Percentiles rank a stretch among this genome's conserved stretches.
phyloP scores from a whole-genome alignment of 495 filamentous ascomycete genomes.

The Xylaria bambusicola region DNA sequence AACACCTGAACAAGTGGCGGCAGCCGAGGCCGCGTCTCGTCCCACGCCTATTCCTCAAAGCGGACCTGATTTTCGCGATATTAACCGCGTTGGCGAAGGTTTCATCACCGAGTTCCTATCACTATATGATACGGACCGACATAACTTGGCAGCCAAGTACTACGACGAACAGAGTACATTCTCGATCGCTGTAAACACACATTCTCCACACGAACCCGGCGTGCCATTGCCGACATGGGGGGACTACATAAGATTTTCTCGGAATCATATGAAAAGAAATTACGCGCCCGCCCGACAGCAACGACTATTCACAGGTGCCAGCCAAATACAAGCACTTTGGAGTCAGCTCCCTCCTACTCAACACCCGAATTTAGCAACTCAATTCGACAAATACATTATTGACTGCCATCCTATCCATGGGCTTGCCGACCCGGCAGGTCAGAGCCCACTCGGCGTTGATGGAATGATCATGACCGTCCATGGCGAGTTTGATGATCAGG shows the following conservation, averaged over 20 bases:
- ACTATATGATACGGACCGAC: constrained; percentile 73
- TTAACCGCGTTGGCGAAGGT: constrained; percentile 68
- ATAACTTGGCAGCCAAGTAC: constrained; percentile 59
- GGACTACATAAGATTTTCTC: constrained; percentile 73
- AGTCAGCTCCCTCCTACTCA: constrained; percentile 68
- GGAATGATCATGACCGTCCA: constrained; percentile 80
- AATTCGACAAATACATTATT: constrained; percentile 71
- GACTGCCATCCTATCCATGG: constrained; percentile 78
- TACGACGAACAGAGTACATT: constrained; percentile 82
- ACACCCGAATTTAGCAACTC: constrained; percentile 66
- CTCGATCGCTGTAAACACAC: constrained; percentile 70
- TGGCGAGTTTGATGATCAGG: constrained; percentile 79
- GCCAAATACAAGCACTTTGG: constrained; percentile 71
- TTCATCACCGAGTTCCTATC: constrained; percentile 76
- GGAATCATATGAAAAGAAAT: constrained; percentile 74
- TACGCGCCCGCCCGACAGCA: constrained; percentile 59
- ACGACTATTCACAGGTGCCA: constrained; percentile 64
- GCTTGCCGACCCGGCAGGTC: constrained; percentile 69
- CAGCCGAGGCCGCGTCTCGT: constrained; percentile 42
- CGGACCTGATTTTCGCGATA: constrained; percentile 72
- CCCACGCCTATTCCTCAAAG: constrained; percentile 68
- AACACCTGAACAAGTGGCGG: constrained; percentile 65
- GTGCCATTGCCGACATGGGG: constrained; percentile 60
- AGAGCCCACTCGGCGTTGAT: constrained; percentile 63
- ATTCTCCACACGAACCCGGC: constrained; percentile 55